Evolutionary conservation across 495 filamentous ascomycete genomes (phyloP), one percentile per base, ranked within the genome.

Genomic region (Hypomontagnella monticulosa): DNA sequence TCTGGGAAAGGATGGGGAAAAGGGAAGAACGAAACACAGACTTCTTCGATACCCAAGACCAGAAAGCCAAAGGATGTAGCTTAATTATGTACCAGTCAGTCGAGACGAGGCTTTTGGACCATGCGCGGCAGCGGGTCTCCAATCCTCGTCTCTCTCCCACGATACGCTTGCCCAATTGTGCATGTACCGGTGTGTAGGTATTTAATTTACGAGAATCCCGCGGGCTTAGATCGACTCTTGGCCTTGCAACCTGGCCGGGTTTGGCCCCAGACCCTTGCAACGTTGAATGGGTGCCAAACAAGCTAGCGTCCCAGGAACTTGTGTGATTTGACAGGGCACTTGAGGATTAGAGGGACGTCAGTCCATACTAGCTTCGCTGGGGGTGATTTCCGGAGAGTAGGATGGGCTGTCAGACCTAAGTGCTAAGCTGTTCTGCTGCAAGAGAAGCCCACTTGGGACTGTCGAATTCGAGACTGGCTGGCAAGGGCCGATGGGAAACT

Each of bases 41-140:
- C 57, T 57, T 62, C 57, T 57, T 62, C 49, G 58, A 63, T 63
- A 64, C 40, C 58, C 49, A 44, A 58, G 60, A 52, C 51, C 43
- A 32, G 56, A 66, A 66, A 61, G 64, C 53, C 61, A 57, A 63
- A 63, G 50, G 71, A 68, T 61, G 40, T 58, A 66, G 68, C 63
- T 68, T 69, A 68, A 72, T 71, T 67, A 69, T 72, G 66, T 66
- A 74, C 69, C 69, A 74, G 69, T 70, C 66, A 70, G 71, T 70
- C 63, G 62, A 57, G 63, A 66, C 67, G 71, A 74, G 71, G 71
- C 71, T 73, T 66, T 69, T 60, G 66, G 52, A 46, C 59, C 68
- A 71, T 73, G 71, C 71, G 71, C 66, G 60, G 66, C 61, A 59
- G 71, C 67, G 71, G 71, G 63, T 69, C 69, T 59, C 20, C 18